These are phyloP conservation scores for Pseudogymnoascus pannorum DNA, from an alignment of 2,329 filamentous ascomycete genomes.

Conservation along the genomic window DNA sequence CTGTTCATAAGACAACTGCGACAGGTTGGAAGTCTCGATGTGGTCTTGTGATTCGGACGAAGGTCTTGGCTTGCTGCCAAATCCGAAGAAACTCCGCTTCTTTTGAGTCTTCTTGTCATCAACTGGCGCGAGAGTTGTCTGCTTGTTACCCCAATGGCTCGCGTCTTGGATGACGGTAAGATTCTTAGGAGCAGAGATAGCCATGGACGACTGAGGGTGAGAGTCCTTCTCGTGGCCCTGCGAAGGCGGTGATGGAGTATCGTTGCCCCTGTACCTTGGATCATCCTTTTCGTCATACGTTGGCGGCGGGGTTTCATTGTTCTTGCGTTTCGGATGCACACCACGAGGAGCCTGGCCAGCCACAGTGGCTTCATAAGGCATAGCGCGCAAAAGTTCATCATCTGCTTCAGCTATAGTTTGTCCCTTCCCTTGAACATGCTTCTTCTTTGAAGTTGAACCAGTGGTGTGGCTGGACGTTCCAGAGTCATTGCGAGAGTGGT, in stretches of 20 bases:
- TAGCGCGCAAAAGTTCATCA: conserved; percentile 29
- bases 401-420: conserved; percentile 31
- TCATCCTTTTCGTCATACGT: conserved; percentile 22
- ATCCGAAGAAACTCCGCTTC: conserved; percentile 72
- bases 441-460: conserved; percentile 37
- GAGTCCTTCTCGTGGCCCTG: conserved; percentile 25
- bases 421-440: conserved; percentile 30
- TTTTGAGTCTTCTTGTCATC: conserved; percentile 71
- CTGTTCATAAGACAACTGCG: conserved; percentile 35
- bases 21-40: conserved; percentile 40
- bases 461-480: conserved; percentile 29
- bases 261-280: conserved; percentile 27
- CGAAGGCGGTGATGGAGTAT: conserved; percentile 26
- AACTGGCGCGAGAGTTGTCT: conserved; percentile 40
- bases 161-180: conserved; percentile 76
- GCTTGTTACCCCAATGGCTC: conserved; percentile 78
- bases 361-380: conserved; percentile 32
- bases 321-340: conserved; percentile 24
- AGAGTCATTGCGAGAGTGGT: conserved; percentile 34
- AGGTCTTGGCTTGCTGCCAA: conserved; percentile 52
- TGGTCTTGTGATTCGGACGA: conserved; percentile 51
- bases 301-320: conserved; percentile 16
- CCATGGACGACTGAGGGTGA: conserved; percentile 34
- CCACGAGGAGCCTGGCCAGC: conserved; percentile 28
- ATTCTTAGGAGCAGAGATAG: conserved; percentile 83